These are phyloP conservation scores for Setaria viridis DNA, from an alignment of 202 grass and related monocot genomes.

Conservation along the genomic window DNA sequence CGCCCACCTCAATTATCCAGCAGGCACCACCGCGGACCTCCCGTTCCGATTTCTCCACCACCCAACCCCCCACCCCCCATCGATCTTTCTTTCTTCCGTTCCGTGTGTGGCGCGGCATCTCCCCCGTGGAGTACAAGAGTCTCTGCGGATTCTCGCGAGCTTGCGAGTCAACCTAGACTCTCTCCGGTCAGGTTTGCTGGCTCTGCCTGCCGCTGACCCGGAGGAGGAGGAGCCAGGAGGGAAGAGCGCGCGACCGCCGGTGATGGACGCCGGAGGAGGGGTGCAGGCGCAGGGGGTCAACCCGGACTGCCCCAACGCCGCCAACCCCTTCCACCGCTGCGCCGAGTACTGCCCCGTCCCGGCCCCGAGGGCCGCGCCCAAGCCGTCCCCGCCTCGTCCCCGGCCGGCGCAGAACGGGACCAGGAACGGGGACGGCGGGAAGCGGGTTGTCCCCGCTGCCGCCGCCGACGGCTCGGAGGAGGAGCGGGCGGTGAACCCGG, in stretches of 20 bases:
- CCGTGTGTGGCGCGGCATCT: background rate
- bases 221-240: background rate
- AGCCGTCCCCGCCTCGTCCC: conserved; percentile 5
- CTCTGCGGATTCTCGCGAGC: background rate
- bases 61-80: background rate
- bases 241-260: background rate
- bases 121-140: background rate
- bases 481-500: conserved; percentile 1
- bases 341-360: conserved; percentile 57
- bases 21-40: background rate
- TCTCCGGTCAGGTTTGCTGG: background rate
- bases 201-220: background rate
- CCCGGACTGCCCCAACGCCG: conserved; percentile 61
- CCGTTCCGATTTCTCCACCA: background rate
- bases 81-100: background rate
- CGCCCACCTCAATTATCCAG: background rate
- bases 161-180: background rate
- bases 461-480: background rate
- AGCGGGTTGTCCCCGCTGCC: background rate
- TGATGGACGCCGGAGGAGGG: conserved; percentile 60
- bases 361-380: background rate
- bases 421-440: conserved; percentile 34
- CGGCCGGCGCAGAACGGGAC: conserved; percentile 59
- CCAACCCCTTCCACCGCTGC: conserved; percentile 65
- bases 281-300: conserved; percentile 50